These are phyloP conservation scores for Oryza punctata DNA, from an alignment of 176 grass and related monocot genomes.

Conservation along the genomic window DNA sequence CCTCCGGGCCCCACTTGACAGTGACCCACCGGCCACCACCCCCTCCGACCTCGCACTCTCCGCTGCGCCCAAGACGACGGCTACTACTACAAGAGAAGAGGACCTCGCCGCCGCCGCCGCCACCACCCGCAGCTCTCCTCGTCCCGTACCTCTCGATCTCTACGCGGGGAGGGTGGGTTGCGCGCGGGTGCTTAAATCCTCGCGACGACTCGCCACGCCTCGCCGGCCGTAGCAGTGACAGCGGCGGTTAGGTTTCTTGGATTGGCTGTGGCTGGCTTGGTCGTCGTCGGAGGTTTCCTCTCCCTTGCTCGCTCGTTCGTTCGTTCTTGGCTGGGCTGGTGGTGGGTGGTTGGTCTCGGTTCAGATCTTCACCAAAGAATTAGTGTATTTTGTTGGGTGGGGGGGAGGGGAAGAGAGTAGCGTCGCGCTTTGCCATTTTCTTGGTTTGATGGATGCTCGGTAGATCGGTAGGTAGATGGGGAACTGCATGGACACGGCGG, in stretches of 20 bases:
- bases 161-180: too few relatives aligned
- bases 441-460: not conserved
- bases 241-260: too few relatives aligned
- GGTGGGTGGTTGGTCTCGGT: too few relatives aligned
- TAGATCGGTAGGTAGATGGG: constrained; percentile 53
- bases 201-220: too few relatives aligned
- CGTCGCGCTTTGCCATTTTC: not conserved
- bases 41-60: not conserved
- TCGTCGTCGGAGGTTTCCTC: too few relatives aligned
- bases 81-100: not conserved
- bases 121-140: not conserved
- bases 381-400: not conserved
- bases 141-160: too few relatives aligned
- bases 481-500: constrained; percentile 61
- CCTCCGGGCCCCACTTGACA: not conserved
- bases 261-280: too few relatives aligned
- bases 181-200: too few relatives aligned
- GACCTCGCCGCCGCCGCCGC: not conserved
- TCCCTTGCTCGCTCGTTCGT: too few relatives aligned
- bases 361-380: constrained; percentile 17
- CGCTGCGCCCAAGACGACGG: too few relatives aligned
- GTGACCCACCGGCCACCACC: not conserved
- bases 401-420: too few relatives aligned
- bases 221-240: not conserved
- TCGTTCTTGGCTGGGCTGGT: too few relatives aligned